Evolutionary conservation across 768 basidiomycete genomes (phyloP).

Genomic region (Leccinum disarticulatum): DNA sequence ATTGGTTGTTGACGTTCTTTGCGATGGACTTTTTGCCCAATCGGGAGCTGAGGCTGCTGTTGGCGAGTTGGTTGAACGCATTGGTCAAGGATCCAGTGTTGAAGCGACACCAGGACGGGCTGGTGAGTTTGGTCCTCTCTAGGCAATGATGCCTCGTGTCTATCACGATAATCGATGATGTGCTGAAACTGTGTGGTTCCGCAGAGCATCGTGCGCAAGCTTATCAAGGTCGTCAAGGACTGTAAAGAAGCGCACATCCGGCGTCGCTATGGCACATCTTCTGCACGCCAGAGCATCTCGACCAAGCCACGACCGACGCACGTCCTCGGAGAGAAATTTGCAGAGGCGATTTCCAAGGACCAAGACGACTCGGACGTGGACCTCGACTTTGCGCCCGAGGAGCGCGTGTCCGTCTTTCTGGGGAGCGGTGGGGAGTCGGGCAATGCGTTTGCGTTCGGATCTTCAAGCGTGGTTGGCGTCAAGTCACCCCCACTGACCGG

Average conservation of each 20-base stretch:
- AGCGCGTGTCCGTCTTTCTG: slow-evolving; percentile 39
- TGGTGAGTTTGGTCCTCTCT: slow-evolving; percentile 51
- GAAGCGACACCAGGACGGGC: slow-evolving; percentile 62
- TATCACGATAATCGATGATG: neutral
- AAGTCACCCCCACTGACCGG: slow-evolving; percentile 40
- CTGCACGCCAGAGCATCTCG: slow-evolving; percentile 32
- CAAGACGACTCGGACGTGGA: slow-evolving; percentile 74
- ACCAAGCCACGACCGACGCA: slow-evolving; percentile 41
- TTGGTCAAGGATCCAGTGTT: slow-evolving; percentile 69
- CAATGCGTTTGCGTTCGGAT: slow-evolving; percentile 43
- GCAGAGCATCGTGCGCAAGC: slow-evolving; percentile 76
- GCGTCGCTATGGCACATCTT: slow-evolving; percentile 30
- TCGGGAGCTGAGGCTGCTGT: slow-evolving; percentile 66
- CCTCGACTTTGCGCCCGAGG: slow-evolving; percentile 68
- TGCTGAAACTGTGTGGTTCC: slow-evolving; percentile 9
- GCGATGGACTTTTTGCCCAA: slow-evolving; percentile 84
- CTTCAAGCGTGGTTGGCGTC: slow-evolving; percentile 20
- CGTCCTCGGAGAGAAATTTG: slow-evolving; percentile 62
- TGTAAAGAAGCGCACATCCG: slow-evolving; percentile 69
- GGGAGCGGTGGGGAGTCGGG: slow-evolving; percentile 39
- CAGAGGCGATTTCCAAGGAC: slow-evolving; percentile 48
- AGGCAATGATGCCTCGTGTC: neutral
- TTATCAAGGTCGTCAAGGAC: slow-evolving; percentile 82
- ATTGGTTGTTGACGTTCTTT: slow-evolving; percentile 92
- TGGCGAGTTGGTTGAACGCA: slow-evolving; percentile 83